Conservation (phyloP, 495 filamentous ascomycete species). For the Daldinia childiae region DNA sequence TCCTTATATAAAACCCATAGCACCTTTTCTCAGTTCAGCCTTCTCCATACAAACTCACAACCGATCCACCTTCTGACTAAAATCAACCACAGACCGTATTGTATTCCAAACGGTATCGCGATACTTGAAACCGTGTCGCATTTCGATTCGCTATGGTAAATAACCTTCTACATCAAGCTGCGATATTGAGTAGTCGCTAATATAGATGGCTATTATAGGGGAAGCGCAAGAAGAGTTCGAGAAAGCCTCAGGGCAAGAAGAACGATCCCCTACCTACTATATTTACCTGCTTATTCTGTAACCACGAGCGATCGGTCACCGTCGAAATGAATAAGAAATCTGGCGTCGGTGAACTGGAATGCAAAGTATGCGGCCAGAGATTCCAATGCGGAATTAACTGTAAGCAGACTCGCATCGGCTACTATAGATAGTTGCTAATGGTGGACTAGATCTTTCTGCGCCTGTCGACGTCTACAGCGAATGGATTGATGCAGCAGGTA, state of each 20-base stretch:
- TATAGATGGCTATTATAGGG: constrained; percentile 59
- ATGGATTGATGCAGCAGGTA: constrained; percentile 97
- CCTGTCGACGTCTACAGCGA: constrained; percentile 96
- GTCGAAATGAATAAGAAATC: constrained; percentile 93
- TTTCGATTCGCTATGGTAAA: constrained; percentile 19
- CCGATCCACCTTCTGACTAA: background rate
- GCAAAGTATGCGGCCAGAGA: constrained; percentile 91
- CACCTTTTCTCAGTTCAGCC: background rate
- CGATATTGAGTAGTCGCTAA: background rate
- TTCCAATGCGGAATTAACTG: constrained; percentile 95
- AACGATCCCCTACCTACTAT: constrained; percentile 84
- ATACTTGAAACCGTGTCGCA: background rate
- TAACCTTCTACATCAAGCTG: background rate
- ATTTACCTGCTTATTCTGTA: constrained; percentile 98
- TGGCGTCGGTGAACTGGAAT: constrained; percentile 82
- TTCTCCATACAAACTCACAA: background rate
- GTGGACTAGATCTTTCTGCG: constrained; percentile 76
- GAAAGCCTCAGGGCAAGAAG: constrained; percentile 85
- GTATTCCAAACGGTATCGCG: background rate
- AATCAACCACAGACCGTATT: background rate
- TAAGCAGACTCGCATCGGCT: constrained; percentile 54
- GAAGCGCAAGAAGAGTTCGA: constrained; percentile 94
- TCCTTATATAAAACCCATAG: constrained; percentile 4
- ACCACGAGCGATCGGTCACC: constrained; percentile 89
- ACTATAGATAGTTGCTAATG: constrained; percentile 7